These are phyloP conservation scores for Colletotrichum paranaense DNA, from an alignment of 2,329 filamentous ascomycete species.

Conservation along the genomic window DNA sequence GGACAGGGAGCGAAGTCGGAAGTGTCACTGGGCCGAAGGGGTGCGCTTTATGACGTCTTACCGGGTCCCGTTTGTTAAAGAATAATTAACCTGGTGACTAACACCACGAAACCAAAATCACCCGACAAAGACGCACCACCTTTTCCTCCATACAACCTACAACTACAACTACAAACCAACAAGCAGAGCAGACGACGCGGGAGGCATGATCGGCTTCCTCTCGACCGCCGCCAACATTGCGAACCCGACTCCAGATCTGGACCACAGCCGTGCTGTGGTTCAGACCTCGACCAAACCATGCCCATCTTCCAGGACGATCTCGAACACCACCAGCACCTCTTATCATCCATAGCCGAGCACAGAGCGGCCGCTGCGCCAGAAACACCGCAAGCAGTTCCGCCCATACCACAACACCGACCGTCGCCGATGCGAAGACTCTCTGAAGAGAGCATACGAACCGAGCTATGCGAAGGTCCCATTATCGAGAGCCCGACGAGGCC, in stretches of 20 bases:
- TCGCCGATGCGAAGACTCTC: constrained; percentile 55
- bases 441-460: constrained; percentile 70
- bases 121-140: constrained; percentile 22
- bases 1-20: constrained; percentile 31
- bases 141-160: neutral
- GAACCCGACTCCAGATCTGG: constrained; percentile 32
- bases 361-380: neutral
- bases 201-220: constrained; percentile 23
- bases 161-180: neutral
- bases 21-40: neutral
- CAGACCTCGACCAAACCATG: constrained; percentile 54
- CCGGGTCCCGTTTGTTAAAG: constrained; percentile 22
- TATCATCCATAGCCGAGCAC: constrained; percentile 36
- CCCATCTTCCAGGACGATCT: constrained; percentile 68
- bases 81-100: constrained; percentile 34
- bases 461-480: constrained; percentile 69
- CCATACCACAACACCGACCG: neutral
- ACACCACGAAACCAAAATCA: constrained; percentile 25
- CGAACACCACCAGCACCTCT: constrained; percentile 53
- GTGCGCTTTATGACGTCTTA: constrained; percentile 30
- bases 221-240: constrained; percentile 27
- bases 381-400: neutral
- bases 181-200: neutral
- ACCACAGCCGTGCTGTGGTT: constrained; percentile 48
- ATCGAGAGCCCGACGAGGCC: constrained; percentile 50